phyloP scores from a whole-genome alignment of 257 asterid species.

The Ilex aquifolium region DNA sequence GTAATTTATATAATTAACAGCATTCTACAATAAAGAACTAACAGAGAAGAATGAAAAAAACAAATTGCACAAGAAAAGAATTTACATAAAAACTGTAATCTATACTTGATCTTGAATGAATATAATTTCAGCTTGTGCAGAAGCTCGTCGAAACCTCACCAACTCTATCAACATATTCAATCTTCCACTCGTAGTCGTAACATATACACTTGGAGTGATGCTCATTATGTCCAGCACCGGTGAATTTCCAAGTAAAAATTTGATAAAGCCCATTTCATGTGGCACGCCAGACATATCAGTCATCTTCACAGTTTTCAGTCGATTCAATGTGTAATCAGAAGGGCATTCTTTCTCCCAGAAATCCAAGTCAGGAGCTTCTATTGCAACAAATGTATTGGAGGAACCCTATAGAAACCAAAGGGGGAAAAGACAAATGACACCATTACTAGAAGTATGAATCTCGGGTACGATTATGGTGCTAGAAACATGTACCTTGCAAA shows the following conservation, averaged over 20 bases:
- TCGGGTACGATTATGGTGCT: not conserved
- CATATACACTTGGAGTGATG: constrained; percentile 39
- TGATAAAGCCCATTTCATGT: constrained; percentile 62
- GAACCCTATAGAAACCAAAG: constrained; percentile 39
- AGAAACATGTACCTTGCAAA: not conserved
- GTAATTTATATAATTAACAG: no score
- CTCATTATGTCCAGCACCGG: constrained; percentile 59
- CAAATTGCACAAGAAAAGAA: not conserved
- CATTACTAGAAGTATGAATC: not conserved
- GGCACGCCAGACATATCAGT: constrained; percentile 50
- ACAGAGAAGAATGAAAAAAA: not conserved
- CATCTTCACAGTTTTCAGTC: constrained; percentile 52
- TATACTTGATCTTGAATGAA: constrained; percentile 39
- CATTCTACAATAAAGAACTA: not conserved
- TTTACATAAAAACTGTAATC: not conserved
- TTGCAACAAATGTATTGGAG: constrained; percentile 31
- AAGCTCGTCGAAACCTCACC: constrained; percentile 72
- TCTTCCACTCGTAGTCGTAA: constrained; percentile 37
- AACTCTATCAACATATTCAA: constrained; percentile 54
- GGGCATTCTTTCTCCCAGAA: constrained; percentile 40
- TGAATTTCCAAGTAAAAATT: constrained; percentile 63
- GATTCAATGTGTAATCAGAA: constrained; percentile 23
- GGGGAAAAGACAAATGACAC: not conserved
- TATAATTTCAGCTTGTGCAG: constrained; percentile 59
- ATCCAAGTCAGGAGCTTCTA: constrained; percentile 29